Evolutionary conservation across 192 early-diverging fungal species (phyloP).

Genomic region (Funneliformis mosseae): DNA sequence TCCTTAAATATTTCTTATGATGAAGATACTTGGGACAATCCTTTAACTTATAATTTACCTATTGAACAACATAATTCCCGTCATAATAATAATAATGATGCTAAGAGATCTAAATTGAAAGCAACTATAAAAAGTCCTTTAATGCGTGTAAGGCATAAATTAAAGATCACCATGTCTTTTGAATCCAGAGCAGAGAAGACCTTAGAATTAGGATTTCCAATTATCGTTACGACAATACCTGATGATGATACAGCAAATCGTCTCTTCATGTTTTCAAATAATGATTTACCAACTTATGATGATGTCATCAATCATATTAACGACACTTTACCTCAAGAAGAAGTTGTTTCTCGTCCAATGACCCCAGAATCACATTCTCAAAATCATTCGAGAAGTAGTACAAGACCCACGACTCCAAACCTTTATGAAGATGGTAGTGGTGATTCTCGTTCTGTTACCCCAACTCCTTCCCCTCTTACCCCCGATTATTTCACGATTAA

Average conservation of each 20-base stretch:
- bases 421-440: neutral
- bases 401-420: neutral
- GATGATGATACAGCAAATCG: neutral
- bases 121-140: slow-evolving; percentile 28
- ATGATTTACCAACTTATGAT: slow-evolving; percentile 28
- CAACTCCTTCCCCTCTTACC: neutral
- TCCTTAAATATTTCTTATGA: slow-evolving; percentile 3
- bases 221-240: slow-evolving; percentile 24
- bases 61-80: neutral
- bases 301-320: slow-evolving; percentile 14
- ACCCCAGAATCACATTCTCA: neutral
- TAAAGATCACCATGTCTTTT: slow-evolving; percentile 20
- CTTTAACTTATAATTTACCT: slow-evolving; percentile 32
- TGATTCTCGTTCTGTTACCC: neutral
- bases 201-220: slow-evolving; percentile 25
- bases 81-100: neutral
- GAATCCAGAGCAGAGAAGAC: slow-evolving; percentile 3
- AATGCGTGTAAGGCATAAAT: slow-evolving; percentile 27
- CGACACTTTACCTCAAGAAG: neutral
- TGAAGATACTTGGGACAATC: slow-evolving; percentile 29
- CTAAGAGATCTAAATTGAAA: neutral
- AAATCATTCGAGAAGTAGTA: slow-evolving; percentile 8
- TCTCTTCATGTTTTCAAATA: neutral
- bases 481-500: neutral
- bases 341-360: neutral